These are phyloP conservation scores for Candida golubevii DNA, from an alignment of 805 yeast species.

Conservation along the genomic window DNA sequence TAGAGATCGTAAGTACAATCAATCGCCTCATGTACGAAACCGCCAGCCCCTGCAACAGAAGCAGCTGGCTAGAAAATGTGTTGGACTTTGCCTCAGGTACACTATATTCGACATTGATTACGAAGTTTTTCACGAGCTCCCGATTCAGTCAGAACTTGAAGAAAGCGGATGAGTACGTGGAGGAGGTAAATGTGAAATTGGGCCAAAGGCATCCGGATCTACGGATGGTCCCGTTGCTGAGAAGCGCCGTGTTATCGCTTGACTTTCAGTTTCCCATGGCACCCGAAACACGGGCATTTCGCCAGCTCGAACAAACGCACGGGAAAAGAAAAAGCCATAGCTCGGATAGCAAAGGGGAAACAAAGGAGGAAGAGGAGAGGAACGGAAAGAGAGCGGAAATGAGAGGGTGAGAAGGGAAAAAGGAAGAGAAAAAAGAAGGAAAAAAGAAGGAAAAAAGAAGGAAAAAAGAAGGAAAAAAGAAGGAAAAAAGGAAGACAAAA, in stretches of 20 bases:
- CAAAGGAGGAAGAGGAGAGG: background rate
- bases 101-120: constrained; percentile 23
- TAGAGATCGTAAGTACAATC: constrained; percentile 37
- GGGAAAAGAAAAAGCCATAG: background rate
- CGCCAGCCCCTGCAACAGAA: constrained; percentile 29
- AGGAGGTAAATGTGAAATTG: constrained; percentile 18
- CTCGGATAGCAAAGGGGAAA: background rate
- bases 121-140: constrained; percentile 1
- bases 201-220: constrained; percentile 21
- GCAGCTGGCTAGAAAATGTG: constrained; percentile 33
- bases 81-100: constrained; percentile 39
- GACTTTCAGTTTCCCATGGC: constrained; percentile 50
- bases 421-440: no score
- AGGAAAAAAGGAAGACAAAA: no score
- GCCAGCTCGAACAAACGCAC: background rate
- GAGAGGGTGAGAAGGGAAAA: no score
- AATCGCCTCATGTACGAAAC: constrained; percentile 42
- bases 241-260: constrained; percentile 52
- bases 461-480: no score
- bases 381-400: no score
- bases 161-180: constrained; percentile 30
- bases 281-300: background rate
- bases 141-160: constrained; percentile 22
- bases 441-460: no score
- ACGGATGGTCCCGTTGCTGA: constrained; percentile 46